Evolutionary conservation across 805 yeast species (phyloP).

Genomic region (Myxozyma udenii): DNA sequence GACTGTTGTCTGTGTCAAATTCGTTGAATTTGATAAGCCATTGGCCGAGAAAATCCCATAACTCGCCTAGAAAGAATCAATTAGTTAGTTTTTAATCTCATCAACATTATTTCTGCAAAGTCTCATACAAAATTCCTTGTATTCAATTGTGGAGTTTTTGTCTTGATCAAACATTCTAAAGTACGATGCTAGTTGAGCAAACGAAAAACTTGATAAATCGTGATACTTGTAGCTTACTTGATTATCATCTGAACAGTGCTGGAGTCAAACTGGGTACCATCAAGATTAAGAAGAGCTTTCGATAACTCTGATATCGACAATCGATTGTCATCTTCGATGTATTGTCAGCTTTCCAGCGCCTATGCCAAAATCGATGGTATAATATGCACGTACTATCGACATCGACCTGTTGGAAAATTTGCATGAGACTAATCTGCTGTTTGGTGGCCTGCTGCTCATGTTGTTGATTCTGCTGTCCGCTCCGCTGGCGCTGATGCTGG

Average conservation of each 20-base stretch:
- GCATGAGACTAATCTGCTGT: constrained; percentile 9
- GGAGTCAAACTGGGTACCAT: constrained; percentile 58
- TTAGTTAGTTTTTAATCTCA: not conserved
- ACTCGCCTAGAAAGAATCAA: constrained; percentile 36
- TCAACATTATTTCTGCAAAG: not conserved
- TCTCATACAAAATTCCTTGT: constrained; percentile 52
- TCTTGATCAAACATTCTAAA: constrained; percentile 10
- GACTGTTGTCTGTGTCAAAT: constrained; percentile 58
- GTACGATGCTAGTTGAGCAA: too few species aligned
- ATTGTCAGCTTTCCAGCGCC: too few species aligned
- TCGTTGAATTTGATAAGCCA: constrained; percentile 63
- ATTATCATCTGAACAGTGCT: constrained; percentile 63
- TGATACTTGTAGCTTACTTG: constrained; percentile 7
- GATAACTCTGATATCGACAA: constrained; percentile 58
- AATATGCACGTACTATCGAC: constrained; percentile 3
- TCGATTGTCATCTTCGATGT: too few species aligned
- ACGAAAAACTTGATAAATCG: too few species aligned
- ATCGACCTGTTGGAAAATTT: constrained; percentile 34
- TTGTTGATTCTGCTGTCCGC: constrained; percentile 10
- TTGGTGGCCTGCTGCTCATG: not conserved
- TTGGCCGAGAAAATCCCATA: constrained; percentile 66
- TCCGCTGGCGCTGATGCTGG: constrained; percentile 3
- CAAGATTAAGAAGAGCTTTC: constrained; percentile 58
- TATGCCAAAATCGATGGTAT: too few species aligned
- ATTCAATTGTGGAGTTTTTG: constrained; percentile 45